These are phyloP conservation scores for Myxozyma kluyveri DNA, from an alignment of 805 yeast species.

Conservation along the genomic window DNA sequence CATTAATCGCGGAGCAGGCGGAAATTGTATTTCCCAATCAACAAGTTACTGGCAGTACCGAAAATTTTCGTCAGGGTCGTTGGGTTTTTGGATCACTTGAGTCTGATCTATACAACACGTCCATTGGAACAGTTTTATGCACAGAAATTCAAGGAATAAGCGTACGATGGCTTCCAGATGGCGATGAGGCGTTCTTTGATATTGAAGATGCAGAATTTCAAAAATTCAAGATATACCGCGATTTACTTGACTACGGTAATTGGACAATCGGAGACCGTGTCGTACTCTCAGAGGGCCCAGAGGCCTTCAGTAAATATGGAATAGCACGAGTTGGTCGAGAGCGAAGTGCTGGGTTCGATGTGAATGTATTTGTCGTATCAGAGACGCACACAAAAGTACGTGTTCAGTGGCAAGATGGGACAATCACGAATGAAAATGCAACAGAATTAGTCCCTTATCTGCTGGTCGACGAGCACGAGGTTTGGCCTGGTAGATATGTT, in stretches of 20 bases:
- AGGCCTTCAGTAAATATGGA: slow-evolving; percentile 10
- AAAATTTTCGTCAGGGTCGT: slow-evolving; percentile 18
- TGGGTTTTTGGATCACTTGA: slow-evolving; percentile 24
- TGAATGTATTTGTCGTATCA: slow-evolving; percentile 19
- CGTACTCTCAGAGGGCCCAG: slow-evolving; percentile 12
- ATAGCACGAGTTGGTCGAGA: slow-evolving; percentile 18
- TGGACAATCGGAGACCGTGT: slow-evolving; percentile 30
- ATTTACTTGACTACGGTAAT: slow-evolving; percentile 20
- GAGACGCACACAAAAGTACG: slow-evolving; percentile 18
- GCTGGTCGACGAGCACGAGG: slow-evolving; percentile 27
- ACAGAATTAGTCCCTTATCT: slow-evolving; percentile 21
- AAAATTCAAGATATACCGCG: slow-evolving; percentile 12
- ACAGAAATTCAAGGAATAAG: slow-evolving; percentile 16
- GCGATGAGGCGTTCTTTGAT: slow-evolving; percentile 8
- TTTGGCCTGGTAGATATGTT: slow-evolving; percentile 29
- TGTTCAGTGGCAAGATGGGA: slow-evolving; percentile 27
- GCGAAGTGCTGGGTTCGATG: slow-evolving; percentile 26
- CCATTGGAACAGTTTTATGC: slow-evolving; percentile 14
- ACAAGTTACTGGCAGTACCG: slow-evolving; percentile 7
- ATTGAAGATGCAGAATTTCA: slow-evolving; percentile 10
- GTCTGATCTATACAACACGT: not conserved
- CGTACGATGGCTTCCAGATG: slow-evolving; percentile 25
- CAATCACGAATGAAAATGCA: slow-evolving; percentile 9
- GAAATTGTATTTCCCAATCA: slow-evolving; percentile 22
- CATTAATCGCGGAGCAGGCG: slow-evolving; percentile 16